Evolutionary conservation across 2,329 filamentous ascomycete genomes (phyloP).

Genomic region (Penicillium sp.): DNA sequence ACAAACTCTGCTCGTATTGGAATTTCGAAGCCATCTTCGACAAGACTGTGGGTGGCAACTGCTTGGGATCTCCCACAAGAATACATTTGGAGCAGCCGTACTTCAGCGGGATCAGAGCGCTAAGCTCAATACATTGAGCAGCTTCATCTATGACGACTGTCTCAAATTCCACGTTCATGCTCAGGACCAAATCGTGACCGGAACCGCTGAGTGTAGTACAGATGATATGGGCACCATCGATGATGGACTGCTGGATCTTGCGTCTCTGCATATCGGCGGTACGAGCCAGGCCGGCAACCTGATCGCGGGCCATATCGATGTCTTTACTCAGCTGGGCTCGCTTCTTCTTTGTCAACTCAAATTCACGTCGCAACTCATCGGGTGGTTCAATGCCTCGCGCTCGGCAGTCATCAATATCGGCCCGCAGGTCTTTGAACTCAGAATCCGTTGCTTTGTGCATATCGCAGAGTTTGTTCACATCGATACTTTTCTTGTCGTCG

Average conservation of each 20-base stretch:
- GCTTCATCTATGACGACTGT: slow-evolving; percentile 98
- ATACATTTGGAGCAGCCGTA: slow-evolving; percentile 97
- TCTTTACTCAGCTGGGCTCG: slow-evolving; percentile 70
- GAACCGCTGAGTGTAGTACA: slow-evolving; percentile 93
- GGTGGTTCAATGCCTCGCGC: slow-evolving; percentile 43
- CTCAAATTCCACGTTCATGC: slow-evolving; percentile 91
- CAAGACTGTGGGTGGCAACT: slow-evolving; percentile 89
- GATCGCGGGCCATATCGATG: slow-evolving; percentile 83
- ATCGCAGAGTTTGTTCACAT: slow-evolving; percentile 63
- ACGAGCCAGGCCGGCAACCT: slow-evolving; percentile 71
- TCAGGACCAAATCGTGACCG: slow-evolving; percentile 96
- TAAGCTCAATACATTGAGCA: slow-evolving; percentile 95
- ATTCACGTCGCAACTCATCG: slow-evolving; percentile 61
- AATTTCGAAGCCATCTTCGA: slow-evolving; percentile 88
- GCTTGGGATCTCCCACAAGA: slow-evolving; percentile 94
- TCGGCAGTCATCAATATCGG: slow-evolving; percentile 63
- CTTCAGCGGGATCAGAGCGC: slow-evolving; percentile 91
- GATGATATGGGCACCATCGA: slow-evolving; percentile 84
- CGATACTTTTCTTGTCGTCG: slow-evolving; percentile 41
- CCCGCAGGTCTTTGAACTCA: slow-evolving; percentile 64
- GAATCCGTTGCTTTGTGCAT: slow-evolving; percentile 57
- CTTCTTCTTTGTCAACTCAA: slow-evolving; percentile 69
- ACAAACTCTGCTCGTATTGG: slow-evolving; percentile 95
- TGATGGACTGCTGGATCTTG: slow-evolving; percentile 80
- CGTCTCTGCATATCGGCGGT: slow-evolving; percentile 81